A percentile compares a stretch with the other conserved stretches of the same genome.
These are phyloP conservation scores for Fallopia convolvulus DNA, from an alignment of 148 eudicot species.

Conservation along the genomic window DNA sequence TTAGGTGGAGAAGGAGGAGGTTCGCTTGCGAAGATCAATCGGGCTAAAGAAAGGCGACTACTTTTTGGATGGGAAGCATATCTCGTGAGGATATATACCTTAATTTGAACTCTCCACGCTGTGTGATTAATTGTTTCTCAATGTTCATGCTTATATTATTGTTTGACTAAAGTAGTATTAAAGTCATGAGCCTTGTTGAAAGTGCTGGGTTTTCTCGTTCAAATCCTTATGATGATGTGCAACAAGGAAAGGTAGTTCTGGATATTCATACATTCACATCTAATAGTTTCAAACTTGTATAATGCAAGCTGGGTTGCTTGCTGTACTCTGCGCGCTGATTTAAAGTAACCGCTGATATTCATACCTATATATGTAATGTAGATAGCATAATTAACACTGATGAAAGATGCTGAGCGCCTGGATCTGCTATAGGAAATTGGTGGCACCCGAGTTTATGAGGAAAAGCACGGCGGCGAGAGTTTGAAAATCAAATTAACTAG, in stretches of 20 bases:
- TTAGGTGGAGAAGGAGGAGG: conserved; percentile 96
- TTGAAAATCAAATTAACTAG: too few species aligned
- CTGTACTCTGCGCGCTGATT: not conserved
- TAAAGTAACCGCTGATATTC: not conserved
- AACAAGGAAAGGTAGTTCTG: conserved; percentile 80
- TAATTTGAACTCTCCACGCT: not conserved
- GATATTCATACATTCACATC: not conserved
- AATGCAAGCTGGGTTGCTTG: not conserved
- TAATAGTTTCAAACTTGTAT: not conserved
- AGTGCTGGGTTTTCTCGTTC: conserved; percentile 99
- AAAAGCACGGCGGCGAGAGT: conserved; percentile 97
- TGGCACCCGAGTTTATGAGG: conserved; percentile 94
- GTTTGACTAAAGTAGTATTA: conserved; percentile 17
- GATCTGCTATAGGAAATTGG: conserved; percentile 99
- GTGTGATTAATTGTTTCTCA: not conserved
- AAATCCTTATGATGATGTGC: conserved; percentile 97
- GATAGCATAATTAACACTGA: conserved; percentile 91
- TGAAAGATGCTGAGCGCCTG: conserved; percentile 90
- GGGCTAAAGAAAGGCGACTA: conserved; percentile 95
- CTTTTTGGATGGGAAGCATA: conserved; percentile 95
- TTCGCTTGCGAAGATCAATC: conserved; percentile 82
- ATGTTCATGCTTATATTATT: not conserved
- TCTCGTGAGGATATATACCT: conserved; percentile 47
- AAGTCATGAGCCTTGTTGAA: conserved; percentile 94
- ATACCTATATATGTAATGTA: conserved; percentile 13